These are phyloP conservation scores for Diaporthe aspalathi DNA, from an alignment of 2,329 filamentous ascomycete genomes.

Conservation along the genomic window DNA sequence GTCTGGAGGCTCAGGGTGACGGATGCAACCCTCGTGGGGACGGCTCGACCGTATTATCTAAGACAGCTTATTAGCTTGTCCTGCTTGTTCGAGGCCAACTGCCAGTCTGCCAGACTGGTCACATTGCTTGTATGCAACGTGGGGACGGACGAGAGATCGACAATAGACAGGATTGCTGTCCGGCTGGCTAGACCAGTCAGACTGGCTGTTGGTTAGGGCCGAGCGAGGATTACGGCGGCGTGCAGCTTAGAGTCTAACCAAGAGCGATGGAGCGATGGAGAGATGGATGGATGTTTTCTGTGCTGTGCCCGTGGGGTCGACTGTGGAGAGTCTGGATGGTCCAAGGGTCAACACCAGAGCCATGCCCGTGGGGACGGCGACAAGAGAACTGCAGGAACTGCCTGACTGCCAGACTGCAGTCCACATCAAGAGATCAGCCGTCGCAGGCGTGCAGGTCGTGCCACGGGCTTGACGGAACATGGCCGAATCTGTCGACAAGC, in stretches of 20 bases:
- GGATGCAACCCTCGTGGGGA: too few species aligned
- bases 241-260: neutral
- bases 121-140: conserved; percentile 12
- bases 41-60: too few species aligned
- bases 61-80: too few species aligned
- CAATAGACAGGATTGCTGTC: too few species aligned
- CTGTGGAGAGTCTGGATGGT: neutral
- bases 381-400: too few species aligned
- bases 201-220: neutral
- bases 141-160: neutral
- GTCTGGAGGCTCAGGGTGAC: conserved; percentile 1
- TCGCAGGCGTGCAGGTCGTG: neutral
- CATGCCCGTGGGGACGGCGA: neutral
- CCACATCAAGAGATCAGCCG: neutral
- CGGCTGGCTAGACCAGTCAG: too few species aligned
- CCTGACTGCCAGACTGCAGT: too few species aligned
- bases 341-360: too few species aligned
- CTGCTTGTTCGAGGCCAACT: too few species aligned
- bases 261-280: too few species aligned
- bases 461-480: neutral
- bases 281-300: neutral
- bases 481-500: neutral
- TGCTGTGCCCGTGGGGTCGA: neutral
- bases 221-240: neutral
- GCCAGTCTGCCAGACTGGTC: neutral